These are phyloP conservation scores for Ustulina deusta DNA, from an alignment of 2,329 filamentous ascomycete species.

Conservation along the genomic window DNA sequence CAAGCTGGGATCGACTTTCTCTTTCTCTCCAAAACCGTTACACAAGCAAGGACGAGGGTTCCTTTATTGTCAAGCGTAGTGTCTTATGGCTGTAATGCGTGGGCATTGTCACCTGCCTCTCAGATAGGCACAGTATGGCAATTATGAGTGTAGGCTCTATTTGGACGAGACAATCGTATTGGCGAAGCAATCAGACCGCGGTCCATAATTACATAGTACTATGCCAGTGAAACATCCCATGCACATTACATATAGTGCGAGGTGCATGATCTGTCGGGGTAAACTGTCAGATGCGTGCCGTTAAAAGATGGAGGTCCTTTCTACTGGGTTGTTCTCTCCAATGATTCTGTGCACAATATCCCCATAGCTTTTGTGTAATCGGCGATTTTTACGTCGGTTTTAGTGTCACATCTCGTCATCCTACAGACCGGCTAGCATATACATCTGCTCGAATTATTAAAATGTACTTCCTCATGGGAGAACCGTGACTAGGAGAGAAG, in stretches of 20 bases:
- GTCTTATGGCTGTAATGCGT: neutral
- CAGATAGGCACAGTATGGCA: neutral
- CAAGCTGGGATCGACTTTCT: constrained; percentile 14
- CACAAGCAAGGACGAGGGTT: constrained; percentile 26
- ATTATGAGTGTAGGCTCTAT: neutral
- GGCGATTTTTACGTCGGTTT: constrained; percentile 19
- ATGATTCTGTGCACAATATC: neutral
- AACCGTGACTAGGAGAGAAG: neutral
- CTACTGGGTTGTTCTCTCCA: neutral
- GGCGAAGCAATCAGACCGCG: neutral
- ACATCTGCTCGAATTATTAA: neutral
- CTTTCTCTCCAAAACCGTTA: constrained; percentile 18
- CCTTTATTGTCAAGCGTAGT: neutral
- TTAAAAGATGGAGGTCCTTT: neutral
- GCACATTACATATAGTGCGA: neutral
- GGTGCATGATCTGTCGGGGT: neutral
- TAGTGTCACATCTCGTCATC: neutral
- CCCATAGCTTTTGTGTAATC: constrained; percentile 19
- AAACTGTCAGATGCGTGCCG: constrained; percentile 5
- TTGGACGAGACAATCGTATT: neutral
- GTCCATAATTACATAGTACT: neutral
- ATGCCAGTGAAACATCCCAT: neutral
- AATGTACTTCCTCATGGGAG: neutral
- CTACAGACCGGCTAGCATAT: neutral
- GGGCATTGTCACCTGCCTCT: neutral